phyloP scores from a whole-genome alignment of 257 asterid genomes.

The Nicotiana obtusifolia region DNA sequence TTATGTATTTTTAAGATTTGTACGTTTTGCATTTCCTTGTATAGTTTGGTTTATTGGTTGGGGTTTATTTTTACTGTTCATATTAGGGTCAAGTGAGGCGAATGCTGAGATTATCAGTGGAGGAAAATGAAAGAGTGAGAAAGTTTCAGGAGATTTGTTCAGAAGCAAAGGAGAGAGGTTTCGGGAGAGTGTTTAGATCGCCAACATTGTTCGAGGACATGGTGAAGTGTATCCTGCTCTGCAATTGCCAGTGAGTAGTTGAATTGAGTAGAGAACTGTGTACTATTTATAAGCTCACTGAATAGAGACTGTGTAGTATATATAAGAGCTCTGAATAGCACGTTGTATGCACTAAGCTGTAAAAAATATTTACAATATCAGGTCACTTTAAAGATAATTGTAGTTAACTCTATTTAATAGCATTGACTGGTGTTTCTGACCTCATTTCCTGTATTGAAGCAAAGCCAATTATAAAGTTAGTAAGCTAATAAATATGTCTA shows the following conservation, averaged over 20 bases:
- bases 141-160: conserved; percentile 53
- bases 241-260: conserved; percentile 91
- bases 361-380: too few species aligned
- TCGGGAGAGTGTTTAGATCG: conserved; percentile 77
- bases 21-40: neutral
- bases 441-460: neutral
- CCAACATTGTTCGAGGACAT: conserved; percentile 93
- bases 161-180: conserved; percentile 49
- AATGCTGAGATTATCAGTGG: conserved; percentile 68
- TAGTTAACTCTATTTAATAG: too few species aligned
- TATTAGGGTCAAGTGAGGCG: conserved; percentile 67
- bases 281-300: too few species aligned
- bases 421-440: neutral
- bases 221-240: conserved; percentile 77
- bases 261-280: neutral
- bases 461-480: neutral
- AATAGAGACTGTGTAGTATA: too few species aligned
- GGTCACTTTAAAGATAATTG: too few species aligned
- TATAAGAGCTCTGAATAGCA: too few species aligned
- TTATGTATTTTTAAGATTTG: neutral
- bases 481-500: neutral
- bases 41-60: neutral
- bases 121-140: conserved; percentile 45
- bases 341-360: too few species aligned
- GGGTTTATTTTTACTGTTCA: neutral